A percentile compares a stretch with the other conserved stretches of the same genome.
Evolutionary conservation across 2,329 filamentous ascomycete genomes (phyloP).

Genomic region (Fusarium aywerte): DNA sequence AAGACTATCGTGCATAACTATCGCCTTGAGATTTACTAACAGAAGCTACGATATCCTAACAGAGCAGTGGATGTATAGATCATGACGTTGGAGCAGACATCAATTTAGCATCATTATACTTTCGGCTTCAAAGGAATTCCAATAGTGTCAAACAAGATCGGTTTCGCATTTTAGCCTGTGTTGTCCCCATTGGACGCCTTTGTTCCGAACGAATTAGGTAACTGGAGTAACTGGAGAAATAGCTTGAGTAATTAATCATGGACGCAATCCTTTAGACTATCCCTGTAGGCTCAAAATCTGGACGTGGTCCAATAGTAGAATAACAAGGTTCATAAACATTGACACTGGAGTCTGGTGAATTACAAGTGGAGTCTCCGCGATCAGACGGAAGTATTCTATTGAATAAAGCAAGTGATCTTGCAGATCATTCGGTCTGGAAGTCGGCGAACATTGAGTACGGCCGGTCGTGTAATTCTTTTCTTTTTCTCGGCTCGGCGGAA

Average conservation of each 20-base stretch:
- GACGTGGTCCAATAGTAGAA: neutral
- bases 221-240: neutral
- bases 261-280: no score
- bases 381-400: neutral
- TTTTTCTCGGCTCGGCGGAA: neutral
- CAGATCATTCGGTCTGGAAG: neutral
- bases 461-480: neutral
- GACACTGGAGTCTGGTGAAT: neutral
- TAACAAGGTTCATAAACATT: fast-evolving
- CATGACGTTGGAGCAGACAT: neutral
- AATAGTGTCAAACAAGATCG: neutral
- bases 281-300: neutral
- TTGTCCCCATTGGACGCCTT: neutral
- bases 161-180: neutral
- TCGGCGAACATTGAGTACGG: neutral
- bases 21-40: neutral
- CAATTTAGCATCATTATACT: neutral
- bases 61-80: neutral
- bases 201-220: neutral
- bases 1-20: no score
- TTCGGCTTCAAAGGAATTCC: neutral
- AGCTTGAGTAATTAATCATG: no score
- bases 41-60: neutral
- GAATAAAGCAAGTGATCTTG: neutral
- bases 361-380: neutral